Percentiles rank a stretch among this genome's conserved stretches.
Evolutionary conservation across 352 stramenopile genomes (phyloP).

Genomic region (Phytophthora crassamura): DNA sequence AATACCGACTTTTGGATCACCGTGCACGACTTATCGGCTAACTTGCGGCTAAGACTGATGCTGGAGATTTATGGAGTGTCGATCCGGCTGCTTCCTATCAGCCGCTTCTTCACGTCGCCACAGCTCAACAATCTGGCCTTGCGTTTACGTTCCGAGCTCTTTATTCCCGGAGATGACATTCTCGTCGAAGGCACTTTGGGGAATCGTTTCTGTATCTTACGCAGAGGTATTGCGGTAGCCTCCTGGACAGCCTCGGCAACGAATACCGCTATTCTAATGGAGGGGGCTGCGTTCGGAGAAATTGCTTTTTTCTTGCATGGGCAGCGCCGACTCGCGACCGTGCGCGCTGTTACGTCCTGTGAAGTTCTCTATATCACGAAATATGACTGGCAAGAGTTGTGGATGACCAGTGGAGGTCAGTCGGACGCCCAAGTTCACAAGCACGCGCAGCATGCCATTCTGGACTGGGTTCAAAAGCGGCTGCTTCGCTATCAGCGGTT

Average conservation of each 20-base stretch:
- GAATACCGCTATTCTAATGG: constrained; percentile 25
- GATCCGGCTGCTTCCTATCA: constrained; percentile 55
- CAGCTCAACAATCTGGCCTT: constrained; percentile 63
- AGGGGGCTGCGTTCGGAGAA: constrained; percentile 58
- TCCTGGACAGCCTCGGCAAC: constrained; percentile 33
- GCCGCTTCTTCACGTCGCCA: constrained; percentile 47
- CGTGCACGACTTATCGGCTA: constrained; percentile 69
- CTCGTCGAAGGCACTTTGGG: constrained; percentile 47
- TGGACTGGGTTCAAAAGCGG: constrained; percentile 61
- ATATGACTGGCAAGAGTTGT: constrained; percentile 66
- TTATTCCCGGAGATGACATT: constrained; percentile 33
- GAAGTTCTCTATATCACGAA: constrained; percentile 70
- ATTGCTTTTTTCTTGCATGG: constrained; percentile 69
- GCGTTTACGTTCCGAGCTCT: constrained; percentile 63
- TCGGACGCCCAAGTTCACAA: constrained; percentile 58
- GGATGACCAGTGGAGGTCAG: constrained; percentile 35
- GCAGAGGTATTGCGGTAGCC: constrained; percentile 61
- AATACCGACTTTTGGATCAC: constrained; percentile 63
- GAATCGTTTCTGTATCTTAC: constrained; percentile 63
- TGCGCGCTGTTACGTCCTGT: constrained; percentile 64
- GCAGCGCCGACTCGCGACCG: constrained; percentile 63
- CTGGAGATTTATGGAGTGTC: constrained; percentile 65
- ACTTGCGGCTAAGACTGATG: constrained; percentile 68
- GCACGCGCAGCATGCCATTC: constrained; percentile 62
- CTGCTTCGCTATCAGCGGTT: constrained; percentile 52